Base-by-base conservation (phyloP, 2,329 filamentous ascomycete genomes). In the Geosmithia putterillii region DNA sequence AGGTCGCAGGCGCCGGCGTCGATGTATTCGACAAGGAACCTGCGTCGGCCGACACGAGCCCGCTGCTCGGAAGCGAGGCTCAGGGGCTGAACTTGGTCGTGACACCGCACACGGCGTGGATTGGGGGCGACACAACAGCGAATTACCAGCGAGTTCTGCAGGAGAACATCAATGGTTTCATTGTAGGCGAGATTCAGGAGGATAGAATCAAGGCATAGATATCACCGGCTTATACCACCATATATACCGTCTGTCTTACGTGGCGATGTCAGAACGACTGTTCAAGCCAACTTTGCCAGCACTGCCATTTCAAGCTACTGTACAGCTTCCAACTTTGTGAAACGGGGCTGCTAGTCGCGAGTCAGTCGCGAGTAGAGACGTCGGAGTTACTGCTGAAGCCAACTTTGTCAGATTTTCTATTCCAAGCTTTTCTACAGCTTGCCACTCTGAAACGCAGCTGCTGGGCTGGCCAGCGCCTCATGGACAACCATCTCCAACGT, bases 1-100 rank as follows among this genome's bases (percentile, higher is more conserved):
- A 45, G 34, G 51, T 63, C 23, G 55, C 54, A 6, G 61, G 60
- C n/a, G 60, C 60, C 9, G 59, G 56, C 43, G 52, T 60, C 21
- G 61, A 64, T 45, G 61, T 64, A 22, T 61, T 46, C 12, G 45
- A 44, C 25, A 35, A 43, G 50, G 61, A 48, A 40, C 52, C 52
- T 23, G 47, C 48, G 7, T 48, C 46, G 15, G 40, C 36, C 23
- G 46, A 44, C 52, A 48, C 25, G 9, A 42, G 25, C 6, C 7
- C 21, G 10, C 18, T 42, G 10, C n/a, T 42, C 6, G 19, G 25
- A 34, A 15, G 15, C 20, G 36, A 7, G 4, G 7, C 36, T n/a
- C 36, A 12, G n/a, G 36, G 7, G 9, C 18, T 36, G 15, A 42
- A 42, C 32, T 18, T 42, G 20, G n/a, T 21, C 2, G n/a, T 42